phyloP scores from a whole-genome alignment of 805 yeast genomes.

The Ogataea haglerorum region DNA sequence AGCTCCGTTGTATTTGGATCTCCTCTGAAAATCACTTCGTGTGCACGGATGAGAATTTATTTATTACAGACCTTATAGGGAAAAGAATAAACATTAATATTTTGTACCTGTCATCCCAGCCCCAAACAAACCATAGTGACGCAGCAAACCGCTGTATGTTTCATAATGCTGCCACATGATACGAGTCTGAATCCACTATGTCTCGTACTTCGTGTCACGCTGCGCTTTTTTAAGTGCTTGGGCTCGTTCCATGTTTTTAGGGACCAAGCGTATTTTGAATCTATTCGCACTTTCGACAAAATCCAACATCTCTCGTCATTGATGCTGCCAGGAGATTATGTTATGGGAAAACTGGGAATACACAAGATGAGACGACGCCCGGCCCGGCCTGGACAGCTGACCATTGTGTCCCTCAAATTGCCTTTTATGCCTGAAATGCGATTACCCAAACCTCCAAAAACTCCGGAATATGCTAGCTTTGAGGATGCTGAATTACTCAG shows the following conservation, averaged over 20 bases:
- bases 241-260: conserved; percentile 16
- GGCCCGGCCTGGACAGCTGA: background rate
- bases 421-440: conserved; percentile 3
- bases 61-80: conserved; percentile 3
- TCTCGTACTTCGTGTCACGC: conserved; percentile 10
- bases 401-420: conserved; percentile 3
- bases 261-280: conserved; percentile 5
- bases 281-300: conserved; percentile 6
- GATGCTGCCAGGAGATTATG: conserved; percentile 22
- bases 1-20: no score
- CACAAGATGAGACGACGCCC: conserved; percentile 15
- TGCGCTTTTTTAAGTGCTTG: conserved; percentile 15
- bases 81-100: conserved; percentile 4
- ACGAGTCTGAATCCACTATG: conserved; percentile 14
- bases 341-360: conserved; percentile 25
- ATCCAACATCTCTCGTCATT: conserved; percentile 20
- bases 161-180: conserved; percentile 21
- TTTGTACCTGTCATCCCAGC: conserved; percentile 2
- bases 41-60: background rate
- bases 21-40: no score
- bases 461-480: background rate
- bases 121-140: background rate
- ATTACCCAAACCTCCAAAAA: background rate
- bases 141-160: background rate
- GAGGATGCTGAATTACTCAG: conserved; percentile 1